Evolutionary conservation across 306 rosid genomes (phyloP), one percentile per base, ranked within the genome.

Genomic region (Trifolium dubium): DNA sequence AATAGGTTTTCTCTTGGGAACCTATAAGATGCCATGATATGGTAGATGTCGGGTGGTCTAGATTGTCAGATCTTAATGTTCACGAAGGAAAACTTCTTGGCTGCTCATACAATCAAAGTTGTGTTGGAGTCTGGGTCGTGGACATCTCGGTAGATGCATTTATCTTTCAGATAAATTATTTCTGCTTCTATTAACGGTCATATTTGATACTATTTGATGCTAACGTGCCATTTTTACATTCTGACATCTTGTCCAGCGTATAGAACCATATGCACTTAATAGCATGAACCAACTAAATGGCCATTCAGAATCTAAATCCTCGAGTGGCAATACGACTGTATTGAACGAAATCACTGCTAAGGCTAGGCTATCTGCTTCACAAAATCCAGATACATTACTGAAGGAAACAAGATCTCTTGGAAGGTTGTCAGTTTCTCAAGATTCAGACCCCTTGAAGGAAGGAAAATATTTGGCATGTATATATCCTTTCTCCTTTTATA

Each of bases 111-210:
- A 92, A 94, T 86, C 99, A 94, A 82, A 94, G 93, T 71, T 94
- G 99, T 76, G 99, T 94, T 66, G 99, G 99, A 78, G 97, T 94
- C 74, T 94, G 99, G 99, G 99, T 94, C 73, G 99, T 94, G 41
- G 99, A 94, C 83, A 94, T 92, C 76, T 79, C 92, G 97, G 99
- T 94, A 92, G 53, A 62, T 53, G 71, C 73, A 79, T 74, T 66
- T 77, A 23, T 77, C 23, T 69, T 34, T 49, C 18, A 55, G 23
- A 39, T 32, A 71, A 35, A 19, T 18, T 61, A 77, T 53, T 29
- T 31, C 29, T 65, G 19, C 80, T 77, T 69, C 59, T 56, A 56
- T 29, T 61, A 66, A 77, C 60, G 32, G 71, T 77, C 69, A 59
- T 79, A 71, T 61, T 66, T 62, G 55, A 55, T 51, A 39, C 56